phyloP scores from a whole-genome alignment of 2,329 filamentous ascomycete genomes.

The Malbranchea zuffiana region DNA sequence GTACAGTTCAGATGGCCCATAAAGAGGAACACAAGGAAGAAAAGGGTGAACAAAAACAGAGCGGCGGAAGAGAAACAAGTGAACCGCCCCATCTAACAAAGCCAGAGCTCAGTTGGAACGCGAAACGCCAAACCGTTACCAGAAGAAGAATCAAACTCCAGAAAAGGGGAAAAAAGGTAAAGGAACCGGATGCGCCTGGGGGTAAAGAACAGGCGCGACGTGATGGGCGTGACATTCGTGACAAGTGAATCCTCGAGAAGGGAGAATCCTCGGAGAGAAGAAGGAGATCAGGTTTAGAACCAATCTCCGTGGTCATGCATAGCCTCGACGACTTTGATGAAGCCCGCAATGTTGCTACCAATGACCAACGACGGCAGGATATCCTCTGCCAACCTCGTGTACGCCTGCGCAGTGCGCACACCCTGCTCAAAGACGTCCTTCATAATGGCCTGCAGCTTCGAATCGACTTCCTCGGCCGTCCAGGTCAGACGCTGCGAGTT shows the following conservation, averaged over 20 bases:
- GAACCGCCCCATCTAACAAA: too few species aligned
- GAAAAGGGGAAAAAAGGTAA: neutral
- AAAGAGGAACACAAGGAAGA: neutral
- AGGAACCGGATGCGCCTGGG: neutral
- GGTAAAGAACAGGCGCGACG: neutral
- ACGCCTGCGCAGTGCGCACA: slow-evolving; percentile 78
- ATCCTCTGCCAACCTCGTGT: slow-evolving; percentile 64
- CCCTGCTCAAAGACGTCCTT: slow-evolving; percentile 84
- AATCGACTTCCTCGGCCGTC: slow-evolving; percentile 82
- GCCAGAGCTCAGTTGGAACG: neutral
- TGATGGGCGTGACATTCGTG: neutral
- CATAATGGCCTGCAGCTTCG: slow-evolving; percentile 89
- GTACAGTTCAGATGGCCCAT: neutral
- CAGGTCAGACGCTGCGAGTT: slow-evolving; percentile 81
- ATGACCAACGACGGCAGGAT: slow-evolving; percentile 84
- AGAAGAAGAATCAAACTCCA: neutral
- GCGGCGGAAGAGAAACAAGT: too few species aligned
- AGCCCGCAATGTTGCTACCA: slow-evolving; percentile 94
- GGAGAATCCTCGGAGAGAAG: too few species aligned
- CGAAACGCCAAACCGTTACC: neutral
- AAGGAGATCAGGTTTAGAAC: slow-evolving; percentile 55
- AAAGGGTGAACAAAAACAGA: too few species aligned
- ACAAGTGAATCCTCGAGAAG: too few species aligned
- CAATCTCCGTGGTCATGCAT: slow-evolving; percentile 97
- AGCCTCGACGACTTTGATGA: slow-evolving; percentile 87